These are phyloP conservation scores for Cnidoscolus chayamansa DNA, from an alignment of 441 rosid genomes.

Conservation along the genomic window DNA sequence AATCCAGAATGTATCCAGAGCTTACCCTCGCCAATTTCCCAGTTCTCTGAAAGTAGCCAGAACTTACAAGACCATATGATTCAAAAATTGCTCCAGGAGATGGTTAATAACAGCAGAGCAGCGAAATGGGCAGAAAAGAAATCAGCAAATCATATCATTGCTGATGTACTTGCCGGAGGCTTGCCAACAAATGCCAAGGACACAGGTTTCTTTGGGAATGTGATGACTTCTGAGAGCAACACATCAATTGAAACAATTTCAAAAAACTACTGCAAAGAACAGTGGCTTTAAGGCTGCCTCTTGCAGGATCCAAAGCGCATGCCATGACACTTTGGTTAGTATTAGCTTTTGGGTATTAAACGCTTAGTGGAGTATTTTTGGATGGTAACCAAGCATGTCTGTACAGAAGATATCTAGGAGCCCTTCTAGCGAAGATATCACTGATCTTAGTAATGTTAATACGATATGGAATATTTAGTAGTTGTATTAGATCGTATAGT, in stretches of 20 bases:
- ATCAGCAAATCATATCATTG: neutral
- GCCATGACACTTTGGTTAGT: too few relatives aligned
- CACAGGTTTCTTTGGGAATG: neutral
- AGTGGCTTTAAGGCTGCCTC: neutral
- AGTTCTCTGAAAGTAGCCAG: conserved; percentile 25
- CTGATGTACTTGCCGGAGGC: neutral
- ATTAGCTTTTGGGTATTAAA: neutral
- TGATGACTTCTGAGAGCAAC: neutral
- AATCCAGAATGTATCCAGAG: conserved; percentile 21
- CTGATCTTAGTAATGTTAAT: too few relatives aligned
- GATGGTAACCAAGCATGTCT: neutral
- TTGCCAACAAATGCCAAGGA: neutral
- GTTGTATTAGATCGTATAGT: too few relatives aligned
- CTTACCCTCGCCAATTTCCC: conserved; percentile 25
- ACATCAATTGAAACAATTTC: neutral
- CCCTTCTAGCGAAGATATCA: too few relatives aligned
- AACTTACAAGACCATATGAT: conserved; percentile 27
- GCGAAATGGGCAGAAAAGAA: neutral
- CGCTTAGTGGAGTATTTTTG: neutral
- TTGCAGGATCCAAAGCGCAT: neutral
- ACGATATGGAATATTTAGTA: too few relatives aligned
- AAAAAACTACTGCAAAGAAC: neutral
- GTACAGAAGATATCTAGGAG: too few relatives aligned
- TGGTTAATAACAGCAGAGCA: neutral
- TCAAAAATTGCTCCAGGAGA: conserved; percentile 15